Evolutionary conservation across 2,329 filamentous ascomycete species (phyloP), one percentile per base, ranked within the genome.

Genomic region (Pseudonectria buxi): DNA sequence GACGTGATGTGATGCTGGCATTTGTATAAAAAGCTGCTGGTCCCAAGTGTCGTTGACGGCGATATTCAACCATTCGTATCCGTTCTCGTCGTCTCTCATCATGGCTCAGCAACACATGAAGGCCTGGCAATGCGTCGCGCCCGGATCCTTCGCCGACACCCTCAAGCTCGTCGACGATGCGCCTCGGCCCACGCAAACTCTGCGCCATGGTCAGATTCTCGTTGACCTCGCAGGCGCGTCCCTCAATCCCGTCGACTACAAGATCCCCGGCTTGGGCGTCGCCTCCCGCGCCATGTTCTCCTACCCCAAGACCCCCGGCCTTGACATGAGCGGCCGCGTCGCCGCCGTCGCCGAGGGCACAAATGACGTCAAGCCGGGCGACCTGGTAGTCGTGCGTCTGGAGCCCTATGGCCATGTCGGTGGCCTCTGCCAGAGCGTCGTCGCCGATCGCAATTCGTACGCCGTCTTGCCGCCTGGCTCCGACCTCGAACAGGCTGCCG

Each of bases 271-370:
- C 32, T 36, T 66, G 4, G 61, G 61, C 9, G 3, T 68, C 27
- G 44, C 63, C 24, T 54, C 65, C 4, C 58, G 59, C 14, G 45
- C 44, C 10, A 22, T 55, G 3, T 30, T 52, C 0, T 34, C 44
- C 7, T 60, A 51, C 38, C 71, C 72, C 14, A 63, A 63, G 13
- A 67, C 59, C 2, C 67, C 67, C 0, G 66, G 67, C 13, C 62
- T 68, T 46, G 75, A 79, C 47, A 71, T 72, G 44, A 61, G 63
- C 44, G 76, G 75, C 15, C 60, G 51, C 13, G 65, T 78, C 4
- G 61, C 66, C 24, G 51, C 51, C 6, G 44, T 55, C 9, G 59
- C 50, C 12, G 25, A 50, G 1, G 46, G 42, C 10, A 48, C 53
- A 3, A 38, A 42, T 0, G 55, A 58, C 24, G 54, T 64, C 25